Base-by-base conservation (phyloP, 305 asterid genomes). In the Euphrasia arctica region DNA sequence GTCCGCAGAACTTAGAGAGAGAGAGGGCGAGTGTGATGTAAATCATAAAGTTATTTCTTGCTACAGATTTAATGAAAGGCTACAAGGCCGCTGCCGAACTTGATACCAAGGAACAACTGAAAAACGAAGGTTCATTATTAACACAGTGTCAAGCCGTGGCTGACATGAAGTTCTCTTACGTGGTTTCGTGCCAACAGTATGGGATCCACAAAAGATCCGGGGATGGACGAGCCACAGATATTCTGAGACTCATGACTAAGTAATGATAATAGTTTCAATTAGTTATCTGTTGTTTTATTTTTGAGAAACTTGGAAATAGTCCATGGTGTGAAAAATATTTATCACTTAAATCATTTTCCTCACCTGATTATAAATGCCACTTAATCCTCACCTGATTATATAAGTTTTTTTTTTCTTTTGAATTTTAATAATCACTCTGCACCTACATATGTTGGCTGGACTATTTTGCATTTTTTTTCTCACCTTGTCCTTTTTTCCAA, bases 161-260 rank as follows among this genome's bases (percentile, higher is more conserved):
- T 43, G 99, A 93, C 79, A 83, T 90, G 99, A 93, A 93, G 83
- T 90, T 86, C 80, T 80, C 95, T 14, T 93, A 88, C 60, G 99
- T 93, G 36, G 99, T 93, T 56, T 93, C 99, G 10, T 93, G 97
- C 81, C 99, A 93, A 70, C 80, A 78, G 50, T 94, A 94, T 62
- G 97, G 99, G 45, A 74, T 84, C 74, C 99, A 88, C 61, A 90
- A 93, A 78, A 74, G 99, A 85, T 88, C 97, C 12, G 91, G 88
- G 11, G 95, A 91, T 79, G 77, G 62, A 62, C 89, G 77, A 29
- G 97, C 99, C 32, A 75, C 88, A 36, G 97, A 90, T 78, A 94
- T 90, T 74, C 78, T 94, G 73, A 83, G 87, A 72, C 95, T 94
- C 66, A 94, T 90, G 99, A 94, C 95, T 3, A 80, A 80, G 97